These are phyloP conservation scores for Butyriboletus loyo DNA, from an alignment of 768 basidiomycete species.

Conservation along the genomic window DNA sequence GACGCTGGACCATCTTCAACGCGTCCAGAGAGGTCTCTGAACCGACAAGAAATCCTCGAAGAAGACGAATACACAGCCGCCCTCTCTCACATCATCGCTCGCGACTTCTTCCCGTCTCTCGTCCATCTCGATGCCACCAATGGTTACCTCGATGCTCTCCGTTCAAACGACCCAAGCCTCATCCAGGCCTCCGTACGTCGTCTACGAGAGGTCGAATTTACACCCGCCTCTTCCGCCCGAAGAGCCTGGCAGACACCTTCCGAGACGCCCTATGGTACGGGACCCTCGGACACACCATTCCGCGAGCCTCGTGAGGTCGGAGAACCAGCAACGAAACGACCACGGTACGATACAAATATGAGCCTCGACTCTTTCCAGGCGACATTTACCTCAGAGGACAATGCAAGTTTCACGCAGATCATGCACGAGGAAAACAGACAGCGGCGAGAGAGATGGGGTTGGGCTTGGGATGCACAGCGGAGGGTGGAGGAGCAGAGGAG, in stretches of 20 bases:
- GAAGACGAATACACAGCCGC: slow-evolving; percentile 96
- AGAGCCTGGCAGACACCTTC: slow-evolving; percentile 45
- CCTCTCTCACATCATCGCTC: slow-evolving; percentile 87
- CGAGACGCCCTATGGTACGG: slow-evolving; percentile 62
- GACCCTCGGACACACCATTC: slow-evolving; percentile 65
- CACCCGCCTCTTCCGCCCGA: slow-evolving; percentile 40
- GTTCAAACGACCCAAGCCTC: slow-evolving; percentile 71
- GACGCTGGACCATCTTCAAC: slow-evolving; percentile 27
- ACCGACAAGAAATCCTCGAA: slow-evolving; percentile 69
- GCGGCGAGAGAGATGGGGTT: slow-evolving; percentile 76
- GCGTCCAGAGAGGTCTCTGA: slow-evolving; percentile 53
- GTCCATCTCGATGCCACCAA: slow-evolving; percentile 88
- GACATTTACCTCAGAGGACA: slow-evolving; percentile 94
- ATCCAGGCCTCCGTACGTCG: slow-evolving; percentile 74
- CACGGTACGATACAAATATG: slow-evolving; percentile 57
- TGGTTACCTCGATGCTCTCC: slow-evolving; percentile 76
- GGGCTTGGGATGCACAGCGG: slow-evolving; percentile 94
- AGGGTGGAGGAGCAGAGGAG: slow-evolving; percentile 66
- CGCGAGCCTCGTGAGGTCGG: slow-evolving; percentile 38
- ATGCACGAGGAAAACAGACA: slow-evolving; percentile 84
- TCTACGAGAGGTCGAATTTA: slow-evolving; percentile 58
- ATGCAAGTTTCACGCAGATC: slow-evolving; percentile 93
- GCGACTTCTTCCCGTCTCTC: slow-evolving; percentile 97
- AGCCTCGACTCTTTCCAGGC: slow-evolving; percentile 87
- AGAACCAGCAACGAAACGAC: slow-evolving; percentile 52